A percentile compares a stretch with the other conserved stretches of the same genome.
Evolutionary conservation across 148 eudicot genomes (phyloP).

Genomic region (Chenopodium album): DNA sequence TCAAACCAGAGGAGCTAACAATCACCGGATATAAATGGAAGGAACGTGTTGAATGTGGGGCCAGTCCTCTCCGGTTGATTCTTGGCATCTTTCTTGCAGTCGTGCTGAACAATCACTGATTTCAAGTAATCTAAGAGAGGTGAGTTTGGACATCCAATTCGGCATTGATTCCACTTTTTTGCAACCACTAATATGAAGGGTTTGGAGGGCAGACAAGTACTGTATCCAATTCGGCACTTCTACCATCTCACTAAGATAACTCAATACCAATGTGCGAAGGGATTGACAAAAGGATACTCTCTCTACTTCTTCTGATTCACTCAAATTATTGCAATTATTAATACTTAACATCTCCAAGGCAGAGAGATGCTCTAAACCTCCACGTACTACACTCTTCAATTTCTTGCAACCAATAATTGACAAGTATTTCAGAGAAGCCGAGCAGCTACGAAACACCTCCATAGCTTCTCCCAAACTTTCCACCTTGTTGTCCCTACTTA

Average conservation of each 20-base stretch:
- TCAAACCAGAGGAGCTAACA: too few species aligned
- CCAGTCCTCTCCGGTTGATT: slow-evolving; percentile 7
- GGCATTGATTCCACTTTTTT: neutral
- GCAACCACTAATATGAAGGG: accelerated
- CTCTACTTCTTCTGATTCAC: neutral
- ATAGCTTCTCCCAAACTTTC: neutral
- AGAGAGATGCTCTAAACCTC: slow-evolving; percentile 23
- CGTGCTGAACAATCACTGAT: accelerated
- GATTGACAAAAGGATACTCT: too few species aligned
- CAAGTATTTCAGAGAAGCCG: neutral
- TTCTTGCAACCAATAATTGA: accelerated
- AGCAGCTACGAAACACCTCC: neutral
- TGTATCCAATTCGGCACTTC: neutral
- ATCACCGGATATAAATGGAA: neutral
- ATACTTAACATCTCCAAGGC: neutral
- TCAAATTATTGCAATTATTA: accelerated
- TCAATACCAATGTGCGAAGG: neutral
- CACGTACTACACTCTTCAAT: slow-evolving; percentile 4
- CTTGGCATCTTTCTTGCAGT: neutral
- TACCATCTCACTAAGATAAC: neutral
- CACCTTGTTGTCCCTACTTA: neutral
- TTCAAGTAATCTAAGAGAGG: neutral
- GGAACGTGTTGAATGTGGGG: slow-evolving; percentile 17
- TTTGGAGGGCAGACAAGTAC: too few species aligned
- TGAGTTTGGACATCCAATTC: slow-evolving; percentile 4